These are phyloP conservation scores for Fusarium devonianum DNA, from an alignment of 2,329 filamentous ascomycete species.

Conservation along the genomic window DNA sequence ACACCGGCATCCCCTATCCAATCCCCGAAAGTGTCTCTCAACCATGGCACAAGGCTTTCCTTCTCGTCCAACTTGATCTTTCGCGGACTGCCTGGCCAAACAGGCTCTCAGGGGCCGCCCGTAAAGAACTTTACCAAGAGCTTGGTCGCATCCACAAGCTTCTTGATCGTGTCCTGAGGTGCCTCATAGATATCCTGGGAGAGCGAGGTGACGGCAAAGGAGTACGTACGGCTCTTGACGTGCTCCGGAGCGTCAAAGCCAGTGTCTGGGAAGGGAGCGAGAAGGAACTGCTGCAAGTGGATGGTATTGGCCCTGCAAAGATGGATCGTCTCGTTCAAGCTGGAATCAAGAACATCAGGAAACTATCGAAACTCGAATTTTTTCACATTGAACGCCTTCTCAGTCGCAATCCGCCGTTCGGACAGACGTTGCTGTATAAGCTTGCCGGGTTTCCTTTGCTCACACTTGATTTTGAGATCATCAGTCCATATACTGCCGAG, in stretches of 20 bases:
- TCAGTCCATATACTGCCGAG: slow-evolving; percentile 23
- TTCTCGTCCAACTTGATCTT: slow-evolving; percentile 77
- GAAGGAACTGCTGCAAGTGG: slow-evolving; percentile 82
- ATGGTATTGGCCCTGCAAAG: slow-evolving; percentile 77
- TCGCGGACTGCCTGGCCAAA: slow-evolving; percentile 67
- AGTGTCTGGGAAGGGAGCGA: slow-evolving; percentile 82
- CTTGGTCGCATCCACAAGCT: slow-evolving; percentile 44
- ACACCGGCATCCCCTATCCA: slow-evolving; percentile 49
- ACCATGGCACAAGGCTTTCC: slow-evolving; percentile 75
- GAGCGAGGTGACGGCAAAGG: slow-evolving; percentile 67
- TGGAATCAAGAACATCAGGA: slow-evolving; percentile 74
- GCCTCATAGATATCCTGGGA: slow-evolving; percentile 50
- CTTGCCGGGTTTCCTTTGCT: slow-evolving; percentile 74
- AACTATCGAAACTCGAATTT: slow-evolving; percentile 71
- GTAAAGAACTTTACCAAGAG: slow-evolving; percentile 46
- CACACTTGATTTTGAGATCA: slow-evolving; percentile 49
- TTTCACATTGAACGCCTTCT: slow-evolving; percentile 79
- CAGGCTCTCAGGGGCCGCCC: slow-evolving; percentile 48
- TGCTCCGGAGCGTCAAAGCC: slow-evolving; percentile 78
- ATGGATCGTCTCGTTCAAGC: slow-evolving; percentile 75
- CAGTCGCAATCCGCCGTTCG: slow-evolving; percentile 84
- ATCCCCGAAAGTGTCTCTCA: slow-evolving; percentile 56
- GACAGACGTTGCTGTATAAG: slow-evolving; percentile 69
- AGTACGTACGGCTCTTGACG: slow-evolving; percentile 73
- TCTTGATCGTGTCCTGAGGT: slow-evolving; percentile 48